phyloP scores from a whole-genome alignment of 2,329 filamentous ascomycete species.

The Exserohilum rostratum region DNA sequence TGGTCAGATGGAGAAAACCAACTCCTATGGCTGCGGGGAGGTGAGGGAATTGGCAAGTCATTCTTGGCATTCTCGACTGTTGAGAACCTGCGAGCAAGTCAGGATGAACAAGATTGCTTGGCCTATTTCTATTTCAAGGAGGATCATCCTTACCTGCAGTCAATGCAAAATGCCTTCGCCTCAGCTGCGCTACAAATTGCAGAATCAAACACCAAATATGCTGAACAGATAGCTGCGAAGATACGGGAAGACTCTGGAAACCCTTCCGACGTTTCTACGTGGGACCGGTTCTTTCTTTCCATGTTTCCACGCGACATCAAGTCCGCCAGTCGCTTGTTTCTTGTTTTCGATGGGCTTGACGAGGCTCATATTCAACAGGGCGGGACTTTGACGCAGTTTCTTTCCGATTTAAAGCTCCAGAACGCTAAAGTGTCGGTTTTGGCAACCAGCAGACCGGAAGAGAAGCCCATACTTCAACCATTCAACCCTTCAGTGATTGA shows the following conservation, averaged over 20 bases:
- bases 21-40: not conserved
- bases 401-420: not conserved
- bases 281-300: not conserved
- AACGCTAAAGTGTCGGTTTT: not conserved
- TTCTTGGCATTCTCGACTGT: conserved; percentile 1
- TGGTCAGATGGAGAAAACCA: not conserved
- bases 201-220: conserved; percentile 35
- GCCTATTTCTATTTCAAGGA: conserved; percentile 50
- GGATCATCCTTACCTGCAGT: conserved; percentile 32
- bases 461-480: not conserved
- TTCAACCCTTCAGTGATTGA: not conserved
- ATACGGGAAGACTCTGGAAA: conserved; percentile 28
- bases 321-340: not conserved
- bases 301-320: not conserved
- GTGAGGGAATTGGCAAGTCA: conserved; percentile 4
- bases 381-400: not conserved
- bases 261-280: not conserved
- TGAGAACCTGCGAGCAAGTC: not conserved
- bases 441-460: not conserved
- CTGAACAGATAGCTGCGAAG: conserved; percentile 40
- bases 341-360: conserved; percentile 1
- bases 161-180: conserved; percentile 31
- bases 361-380: not conserved
- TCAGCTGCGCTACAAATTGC: conserved; percentile 41
- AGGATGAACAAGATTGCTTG: conserved; percentile 7